Evolutionary conservation across 768 basidiomycete genomes (phyloP).

Genomic region (Agrocybe chaxingu): DNA sequence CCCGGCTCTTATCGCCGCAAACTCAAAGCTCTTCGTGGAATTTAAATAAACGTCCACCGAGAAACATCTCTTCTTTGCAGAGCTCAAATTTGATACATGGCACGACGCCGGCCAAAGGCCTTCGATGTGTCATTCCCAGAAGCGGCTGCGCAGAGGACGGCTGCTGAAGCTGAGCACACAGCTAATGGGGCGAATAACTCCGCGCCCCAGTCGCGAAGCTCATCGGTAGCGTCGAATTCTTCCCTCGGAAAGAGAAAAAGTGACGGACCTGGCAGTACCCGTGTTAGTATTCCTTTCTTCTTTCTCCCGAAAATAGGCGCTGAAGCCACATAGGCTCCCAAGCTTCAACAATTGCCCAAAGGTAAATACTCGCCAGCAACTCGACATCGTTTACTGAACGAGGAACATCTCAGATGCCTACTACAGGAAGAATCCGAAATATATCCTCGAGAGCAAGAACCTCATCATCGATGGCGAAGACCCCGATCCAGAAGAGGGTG

Average conservation of each 20-base stretch:
- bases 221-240: conserved; percentile 13
- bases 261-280: conserved; percentile 11
- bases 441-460: conserved; percentile 30
- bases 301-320: not conserved
- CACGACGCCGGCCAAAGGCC: conserved; percentile 46
- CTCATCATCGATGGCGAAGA: conserved; percentile 35
- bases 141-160: conserved; percentile 22
- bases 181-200: not conserved
- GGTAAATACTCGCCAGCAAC: conserved; percentile 5
- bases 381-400: not conserved
- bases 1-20: not conserved
- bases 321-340: conserved; percentile 20
- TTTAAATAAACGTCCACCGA: too few relatives aligned
- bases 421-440: conserved; percentile 30
- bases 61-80: too few relatives aligned
- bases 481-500: conserved; percentile 21
- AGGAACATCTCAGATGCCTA: conserved; percentile 29
- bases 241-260: conserved; percentile 20
- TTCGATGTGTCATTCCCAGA: conserved; percentile 52
- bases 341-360: conserved; percentile 19
- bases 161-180: not conserved
- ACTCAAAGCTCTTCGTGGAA: not conserved
- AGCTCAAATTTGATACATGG: not conserved
- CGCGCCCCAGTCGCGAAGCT: conserved; percentile 1
- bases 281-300: conserved; percentile 12